Evolutionary conservation across 768 basidiomycete genomes (phyloP).

Genomic region (Galerina marginata): DNA sequence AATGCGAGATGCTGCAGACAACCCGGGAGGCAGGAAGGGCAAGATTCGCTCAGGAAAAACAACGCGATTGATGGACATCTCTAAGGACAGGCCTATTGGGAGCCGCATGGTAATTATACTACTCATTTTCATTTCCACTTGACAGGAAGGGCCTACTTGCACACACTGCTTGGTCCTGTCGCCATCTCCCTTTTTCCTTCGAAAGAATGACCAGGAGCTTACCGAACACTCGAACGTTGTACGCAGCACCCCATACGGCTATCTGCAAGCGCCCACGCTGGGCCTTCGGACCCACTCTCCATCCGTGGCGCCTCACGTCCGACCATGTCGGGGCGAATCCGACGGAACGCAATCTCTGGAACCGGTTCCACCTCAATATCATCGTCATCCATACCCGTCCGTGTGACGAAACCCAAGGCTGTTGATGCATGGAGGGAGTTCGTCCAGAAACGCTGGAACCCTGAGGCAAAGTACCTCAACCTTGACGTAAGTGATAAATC

Average conservation of each 20-base stretch:
- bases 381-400: slow-evolving; percentile 27
- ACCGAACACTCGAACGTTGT: slow-evolving; percentile 40
- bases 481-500: slow-evolving; percentile 67
- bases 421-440: slow-evolving; percentile 80
- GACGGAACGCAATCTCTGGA: slow-evolving; percentile 58
- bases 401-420: slow-evolving; percentile 34
- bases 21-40: slow-evolving; percentile 76
- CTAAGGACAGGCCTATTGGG: slow-evolving; percentile 58
- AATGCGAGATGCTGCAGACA: slow-evolving; percentile 75
- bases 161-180: slow-evolving; percentile 38
- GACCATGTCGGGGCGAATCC: slow-evolving; percentile 55
- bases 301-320: slow-evolving; percentile 67
- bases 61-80: slow-evolving; percentile 60
- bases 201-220: slow-evolving; percentile 40
- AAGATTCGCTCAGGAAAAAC: slow-evolving; percentile 66
- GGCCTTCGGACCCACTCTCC: slow-evolving; percentile 58
- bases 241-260: slow-evolving; percentile 38
- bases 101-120: slow-evolving; percentile 72
- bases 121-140: slow-evolving; percentile 34
- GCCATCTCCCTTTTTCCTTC: slow-evolving; percentile 42
- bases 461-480: slow-evolving; percentile 73
- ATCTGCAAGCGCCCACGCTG: slow-evolving; percentile 38
- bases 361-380: slow-evolving; percentile 16
- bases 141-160: slow-evolving; percentile 36
- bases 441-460: slow-evolving; percentile 74